Evolutionary conservation across 805 yeast genomes (phyloP).

Genomic region (Starmerella tilneyi): DNA sequence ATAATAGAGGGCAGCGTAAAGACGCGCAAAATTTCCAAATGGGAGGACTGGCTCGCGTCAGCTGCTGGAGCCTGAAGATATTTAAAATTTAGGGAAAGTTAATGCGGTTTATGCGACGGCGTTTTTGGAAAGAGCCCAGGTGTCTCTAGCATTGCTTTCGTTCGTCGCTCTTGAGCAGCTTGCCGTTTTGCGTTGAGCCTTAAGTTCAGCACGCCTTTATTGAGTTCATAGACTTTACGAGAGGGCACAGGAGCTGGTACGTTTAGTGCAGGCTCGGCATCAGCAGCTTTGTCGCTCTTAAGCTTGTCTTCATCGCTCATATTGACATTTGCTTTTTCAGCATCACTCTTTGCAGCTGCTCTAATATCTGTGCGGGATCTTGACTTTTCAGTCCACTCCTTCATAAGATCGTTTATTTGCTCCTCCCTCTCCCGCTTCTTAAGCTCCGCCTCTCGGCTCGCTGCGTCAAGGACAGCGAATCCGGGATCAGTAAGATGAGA

Average conservation of each 20-base stretch:
- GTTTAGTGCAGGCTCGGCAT: conserved; percentile 9
- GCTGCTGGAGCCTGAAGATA: neutral
- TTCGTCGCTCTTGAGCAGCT: conserved; percentile 27
- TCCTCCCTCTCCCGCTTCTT: conserved; percentile 20
- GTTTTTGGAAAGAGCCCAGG: conserved; percentile 31
- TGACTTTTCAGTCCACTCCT: conserved; percentile 26
- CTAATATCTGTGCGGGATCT: too few species aligned
- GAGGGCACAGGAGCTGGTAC: neutral
- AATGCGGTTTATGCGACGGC: conserved; percentile 27
- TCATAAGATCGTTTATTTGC: conserved; percentile 31
- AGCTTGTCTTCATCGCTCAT: conserved; percentile 10
- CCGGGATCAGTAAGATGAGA: conserved; percentile 40
- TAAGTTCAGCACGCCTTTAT: conserved; percentile 36
- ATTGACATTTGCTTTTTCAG: too few species aligned
- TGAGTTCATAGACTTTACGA: conserved; percentile 26
- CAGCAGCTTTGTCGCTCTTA: conserved; percentile 17
- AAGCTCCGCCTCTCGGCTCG: conserved; percentile 28
- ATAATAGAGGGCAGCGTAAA: conserved; percentile 61
- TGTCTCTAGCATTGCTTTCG: conserved; percentile 28
- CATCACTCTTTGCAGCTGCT: neutral
- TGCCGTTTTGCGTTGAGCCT: conserved; percentile 31
- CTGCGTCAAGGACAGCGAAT: conserved; percentile 39
- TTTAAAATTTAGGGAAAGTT: neutral
- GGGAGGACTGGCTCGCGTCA: conserved; percentile 76
- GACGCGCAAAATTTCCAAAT: conserved; percentile 43